Evolutionary conservation across 306 rosid genomes (phyloP).

Genomic region (Morella rubra): DNA sequence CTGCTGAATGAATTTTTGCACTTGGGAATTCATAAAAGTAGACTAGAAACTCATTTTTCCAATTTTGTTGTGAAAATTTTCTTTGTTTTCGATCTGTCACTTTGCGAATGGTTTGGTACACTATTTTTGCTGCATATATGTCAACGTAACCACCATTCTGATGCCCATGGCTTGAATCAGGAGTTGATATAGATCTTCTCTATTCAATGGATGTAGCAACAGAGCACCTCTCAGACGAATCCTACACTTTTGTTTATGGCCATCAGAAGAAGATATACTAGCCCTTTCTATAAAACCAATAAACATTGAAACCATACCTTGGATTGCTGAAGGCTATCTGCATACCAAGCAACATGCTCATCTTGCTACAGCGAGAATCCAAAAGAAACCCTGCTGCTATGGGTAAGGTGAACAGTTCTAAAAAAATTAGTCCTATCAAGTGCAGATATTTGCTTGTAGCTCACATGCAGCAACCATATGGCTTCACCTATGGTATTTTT

Average conservation of each 20-base stretch:
- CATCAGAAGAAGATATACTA: too few relatives aligned
- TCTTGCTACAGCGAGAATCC: not conserved
- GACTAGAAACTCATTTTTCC: too few relatives aligned
- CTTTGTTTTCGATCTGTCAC: too few relatives aligned
- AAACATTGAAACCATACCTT: too few relatives aligned
- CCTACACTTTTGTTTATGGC: too few relatives aligned
- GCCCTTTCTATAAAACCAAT: too few relatives aligned
- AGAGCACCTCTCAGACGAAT: not conserved
- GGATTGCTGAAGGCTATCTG: too few relatives aligned
- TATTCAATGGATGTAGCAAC: not conserved
- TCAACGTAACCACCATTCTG: too few relatives aligned
- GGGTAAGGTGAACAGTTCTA: not conserved
- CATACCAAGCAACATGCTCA: not conserved
- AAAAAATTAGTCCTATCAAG: not conserved
- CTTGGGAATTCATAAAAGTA: not conserved
- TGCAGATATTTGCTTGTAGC: not conserved
- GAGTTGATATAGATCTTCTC: not conserved
- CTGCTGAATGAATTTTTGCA: not conserved
- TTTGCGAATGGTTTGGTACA: too few relatives aligned
- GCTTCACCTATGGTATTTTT: not conserved
- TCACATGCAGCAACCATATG: conserved; percentile 4
- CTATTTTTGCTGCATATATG: too few relatives aligned
- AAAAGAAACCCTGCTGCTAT: not conserved
- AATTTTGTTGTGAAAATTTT: too few relatives aligned
- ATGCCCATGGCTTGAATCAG: not conserved